Conservation (phyloP, 2,329 filamentous ascomycete genomes). For the Samsoniella hepiali region DNA sequence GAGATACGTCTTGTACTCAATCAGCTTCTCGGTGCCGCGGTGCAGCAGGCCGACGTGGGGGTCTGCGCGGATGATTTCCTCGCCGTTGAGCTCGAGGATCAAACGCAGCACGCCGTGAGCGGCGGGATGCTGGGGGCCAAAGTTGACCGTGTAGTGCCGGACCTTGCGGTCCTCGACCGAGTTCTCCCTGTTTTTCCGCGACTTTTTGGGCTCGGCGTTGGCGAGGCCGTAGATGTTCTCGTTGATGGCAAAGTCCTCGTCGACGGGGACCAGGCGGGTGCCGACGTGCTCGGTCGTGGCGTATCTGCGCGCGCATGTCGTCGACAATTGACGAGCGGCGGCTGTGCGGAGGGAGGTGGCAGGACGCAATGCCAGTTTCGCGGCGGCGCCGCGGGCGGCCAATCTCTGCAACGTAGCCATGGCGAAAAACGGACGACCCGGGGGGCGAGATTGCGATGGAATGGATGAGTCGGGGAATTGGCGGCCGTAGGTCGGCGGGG, state of each 20-base stretch:
- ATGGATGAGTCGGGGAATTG: background rate
- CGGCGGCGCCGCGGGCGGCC: slow-evolving; percentile 65
- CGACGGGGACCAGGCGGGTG: slow-evolving; percentile 63
- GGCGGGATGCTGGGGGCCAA: slow-evolving; percentile 96
- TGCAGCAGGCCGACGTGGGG: slow-evolving; percentile 96
- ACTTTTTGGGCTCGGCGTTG: slow-evolving; percentile 39
- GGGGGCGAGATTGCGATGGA: slow-evolving; percentile 27
- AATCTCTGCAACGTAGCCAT: slow-evolving; percentile 75
- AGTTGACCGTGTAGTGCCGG: slow-evolving; percentile 99
- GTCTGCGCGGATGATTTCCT: slow-evolving; percentile 94
- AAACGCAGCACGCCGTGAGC: slow-evolving; percentile 96
- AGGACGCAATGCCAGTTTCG: slow-evolving; percentile 57
- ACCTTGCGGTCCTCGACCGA: slow-evolving; percentile 71
- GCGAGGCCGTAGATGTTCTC: slow-evolving; percentile 47
- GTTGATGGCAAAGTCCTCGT: slow-evolving; percentile 59
- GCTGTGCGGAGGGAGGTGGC: slow-evolving; percentile 31
- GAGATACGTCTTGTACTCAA: slow-evolving; percentile 99
- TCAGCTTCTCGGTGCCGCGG: slow-evolving; percentile 97
- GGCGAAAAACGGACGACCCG: slow-evolving; percentile 33
- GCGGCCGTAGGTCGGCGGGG: background rate
- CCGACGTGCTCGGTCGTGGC: slow-evolving; percentile 51
- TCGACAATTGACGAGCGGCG: slow-evolving; percentile 61
- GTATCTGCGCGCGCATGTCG: slow-evolving; percentile 59
- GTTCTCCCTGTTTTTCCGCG: slow-evolving; percentile 47
- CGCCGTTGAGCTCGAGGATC: slow-evolving; percentile 96